Base-by-base conservation (phyloP, 228 moss, liverwort and hornwort genomes). In the Sphagnum fallax region DNA sequence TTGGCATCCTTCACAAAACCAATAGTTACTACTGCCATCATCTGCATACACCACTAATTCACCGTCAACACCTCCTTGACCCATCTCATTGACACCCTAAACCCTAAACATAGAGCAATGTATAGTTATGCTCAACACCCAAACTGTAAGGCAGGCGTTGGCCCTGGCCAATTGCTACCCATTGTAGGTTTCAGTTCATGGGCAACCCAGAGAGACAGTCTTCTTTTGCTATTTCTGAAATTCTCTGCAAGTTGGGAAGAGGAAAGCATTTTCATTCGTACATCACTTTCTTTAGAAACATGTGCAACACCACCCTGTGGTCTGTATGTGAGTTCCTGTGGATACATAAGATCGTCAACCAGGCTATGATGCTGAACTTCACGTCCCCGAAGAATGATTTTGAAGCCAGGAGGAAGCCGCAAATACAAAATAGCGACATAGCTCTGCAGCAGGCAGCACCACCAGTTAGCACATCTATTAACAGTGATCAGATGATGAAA, bases 1-100 rank as follows among this genome's bases (percentile, higher is more conserved):
- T 77, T 83, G 1, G 83, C 83, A 73, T 83, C 83, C 70, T 77
- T 83, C 50, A 83, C 80, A 65, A 83, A 83, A 14, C 83, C 80
- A 63, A 83, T 80, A 47, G 80, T 83, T 62, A 83, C 83, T 49
- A 70, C 72, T 52, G 80, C 83, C 80, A 83, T 73, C 83, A 83
- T 80, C 83, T 80, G 80, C 68, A 68, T 71, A 58, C 48, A 49
- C 72, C 52, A 55, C 72, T 0, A 55, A 8, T 55, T 32, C 32
- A 55, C 3, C 2, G 55, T 55, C 55, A 55, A 55, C 8, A 55
- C 12, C 55, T 55, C 32, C 32, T 32, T 32, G 32, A 32, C 32
- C 32, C 32, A 32, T 32, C 32, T 32, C 32, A 32, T 32, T 32
- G 32, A 32, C 32, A 32, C 32, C 32, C 3, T 2, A 32, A 32